Evolutionary conservation across 495 filamentous ascomycete genomes (phyloP).

Genomic region (Aspergillus coremiiformis): DNA sequence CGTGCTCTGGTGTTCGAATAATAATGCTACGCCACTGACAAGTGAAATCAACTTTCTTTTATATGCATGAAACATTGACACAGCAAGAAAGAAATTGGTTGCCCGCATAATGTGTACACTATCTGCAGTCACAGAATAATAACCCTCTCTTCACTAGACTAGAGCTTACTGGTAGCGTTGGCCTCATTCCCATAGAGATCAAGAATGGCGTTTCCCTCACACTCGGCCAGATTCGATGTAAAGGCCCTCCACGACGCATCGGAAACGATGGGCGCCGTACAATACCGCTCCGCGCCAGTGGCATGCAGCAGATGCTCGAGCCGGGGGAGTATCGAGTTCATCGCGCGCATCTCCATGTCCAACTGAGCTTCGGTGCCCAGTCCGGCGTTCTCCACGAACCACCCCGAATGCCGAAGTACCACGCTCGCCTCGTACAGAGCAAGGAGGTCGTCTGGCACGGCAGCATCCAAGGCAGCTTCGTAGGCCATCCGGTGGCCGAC

Average conservation of each 20-base stretch:
- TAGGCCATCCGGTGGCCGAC: slow-evolving; percentile 33
- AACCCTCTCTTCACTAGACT: too few species aligned
- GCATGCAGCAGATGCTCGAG: not conserved
- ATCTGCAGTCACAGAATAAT: too few species aligned
- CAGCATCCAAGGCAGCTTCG: slow-evolving; percentile 23
- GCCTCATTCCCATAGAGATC: too few species aligned
- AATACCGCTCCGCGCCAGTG: not conserved
- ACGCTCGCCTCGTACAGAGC: slow-evolving; percentile 25
- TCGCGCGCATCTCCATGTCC: not conserved
- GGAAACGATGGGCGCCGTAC: not conserved
- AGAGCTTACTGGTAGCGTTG: too few species aligned
- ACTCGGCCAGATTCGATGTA: too few species aligned
- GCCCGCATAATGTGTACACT: too few species aligned
- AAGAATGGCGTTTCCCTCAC: too few species aligned
- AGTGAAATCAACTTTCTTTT: too few species aligned
- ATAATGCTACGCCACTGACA: too few species aligned
- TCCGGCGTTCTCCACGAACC: slow-evolving; percentile 1
- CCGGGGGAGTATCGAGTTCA: not conserved
- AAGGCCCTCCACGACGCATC: not conserved
- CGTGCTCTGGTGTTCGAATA: too few species aligned
- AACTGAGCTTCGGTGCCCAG: not conserved
- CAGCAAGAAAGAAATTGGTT: too few species aligned
- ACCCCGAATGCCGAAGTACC: slow-evolving; percentile 5
- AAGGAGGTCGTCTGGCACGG: slow-evolving; percentile 17
- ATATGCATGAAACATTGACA: too few species aligned